phyloP scores from a whole-genome alignment of 2,329 filamentous ascomycete species.

The Daldinia eschscholtzii region DNA sequence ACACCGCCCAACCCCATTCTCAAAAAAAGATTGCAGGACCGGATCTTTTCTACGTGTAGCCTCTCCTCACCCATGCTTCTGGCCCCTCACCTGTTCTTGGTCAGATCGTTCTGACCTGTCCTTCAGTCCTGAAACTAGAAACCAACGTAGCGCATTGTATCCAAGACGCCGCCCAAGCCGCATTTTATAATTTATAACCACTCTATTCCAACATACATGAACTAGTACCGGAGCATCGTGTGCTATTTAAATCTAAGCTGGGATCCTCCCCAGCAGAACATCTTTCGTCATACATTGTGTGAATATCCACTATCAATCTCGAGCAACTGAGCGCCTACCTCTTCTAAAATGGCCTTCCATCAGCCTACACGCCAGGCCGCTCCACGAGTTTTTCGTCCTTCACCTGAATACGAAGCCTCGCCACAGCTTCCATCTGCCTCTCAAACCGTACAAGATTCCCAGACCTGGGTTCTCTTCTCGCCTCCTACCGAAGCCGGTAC shows the following conservation, averaged over 20 bases:
- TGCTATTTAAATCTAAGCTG: slow-evolving; percentile 41
- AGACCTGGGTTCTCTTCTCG: slow-evolving; percentile 97
- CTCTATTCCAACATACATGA: slow-evolving; percentile 24
- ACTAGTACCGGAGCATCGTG: slow-evolving; percentile 20
- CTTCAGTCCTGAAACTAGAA: slow-evolving; percentile 24
- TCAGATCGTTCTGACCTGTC: slow-evolving; percentile 30
- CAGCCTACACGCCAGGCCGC: slow-evolving; percentile 67
- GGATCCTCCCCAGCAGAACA: slow-evolving; percentile 43
- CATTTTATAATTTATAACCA: slow-evolving; percentile 34
- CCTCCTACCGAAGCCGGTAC: slow-evolving; percentile 72
- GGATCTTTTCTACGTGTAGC: slow-evolving; percentile 34
- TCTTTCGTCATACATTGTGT: slow-evolving; percentile 45
- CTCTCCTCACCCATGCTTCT: slow-evolving; percentile 34
- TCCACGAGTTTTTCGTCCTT: slow-evolving; percentile 61
- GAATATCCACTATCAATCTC: slow-evolving; percentile 39
- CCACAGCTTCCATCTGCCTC: slow-evolving; percentile 52
- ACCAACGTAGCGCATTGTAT: slow-evolving; percentile 34
- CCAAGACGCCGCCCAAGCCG: slow-evolving; percentile 33
- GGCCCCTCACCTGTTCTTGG: slow-evolving; percentile 35
- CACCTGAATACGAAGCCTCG: slow-evolving; percentile 57
- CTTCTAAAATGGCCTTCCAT: slow-evolving; percentile 67
- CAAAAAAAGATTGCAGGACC: slow-evolving; percentile 33
- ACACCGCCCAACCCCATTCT: slow-evolving; percentile 33
- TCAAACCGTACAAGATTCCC: slow-evolving; percentile 73
- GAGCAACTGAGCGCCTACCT: slow-evolving; percentile 34